Percentiles rank a stretch among this genome's conserved stretches.
Evolutionary conservation across 495 filamentous ascomycete species (phyloP).

Genomic region (Penicillium pulvis): DNA sequence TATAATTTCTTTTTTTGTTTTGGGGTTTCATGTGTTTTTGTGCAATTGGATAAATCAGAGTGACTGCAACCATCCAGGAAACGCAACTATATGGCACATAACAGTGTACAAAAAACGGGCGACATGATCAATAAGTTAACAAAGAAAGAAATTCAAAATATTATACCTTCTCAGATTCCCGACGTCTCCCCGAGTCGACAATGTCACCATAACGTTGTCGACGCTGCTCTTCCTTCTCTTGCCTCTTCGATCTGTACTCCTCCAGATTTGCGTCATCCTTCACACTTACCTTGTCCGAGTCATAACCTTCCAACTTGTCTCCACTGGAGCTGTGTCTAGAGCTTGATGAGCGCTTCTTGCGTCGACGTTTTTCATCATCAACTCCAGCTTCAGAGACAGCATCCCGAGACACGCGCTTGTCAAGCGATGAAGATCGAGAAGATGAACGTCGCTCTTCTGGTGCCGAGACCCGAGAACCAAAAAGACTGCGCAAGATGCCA

Average conservation of each 20-base stretch:
- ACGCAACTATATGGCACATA: slow-evolving; percentile 36
- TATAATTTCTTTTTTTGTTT: slow-evolving; percentile 29
- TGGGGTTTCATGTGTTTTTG: slow-evolving; percentile 20
- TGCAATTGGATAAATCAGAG: slow-evolving; percentile 22
- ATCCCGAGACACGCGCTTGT: slow-evolving; percentile 39
- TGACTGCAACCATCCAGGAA: slow-evolving; percentile 18
- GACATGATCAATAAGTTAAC: slow-evolving; percentile 26
- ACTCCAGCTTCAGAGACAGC: slow-evolving; percentile 41
- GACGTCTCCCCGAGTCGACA: slow-evolving; percentile 35
- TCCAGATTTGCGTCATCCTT: slow-evolving; percentile 38
- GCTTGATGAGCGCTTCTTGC: slow-evolving; percentile 42
- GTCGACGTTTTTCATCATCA: slow-evolving; percentile 44
- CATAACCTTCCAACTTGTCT: slow-evolving; percentile 28
- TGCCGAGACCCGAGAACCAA: slow-evolving; percentile 41
- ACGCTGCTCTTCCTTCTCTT: slow-evolving; percentile 43
- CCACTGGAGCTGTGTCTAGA: slow-evolving; percentile 39
- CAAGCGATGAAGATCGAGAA: slow-evolving; percentile 36
- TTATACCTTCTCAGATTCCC: slow-evolving; percentile 51
- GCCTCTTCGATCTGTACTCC: slow-evolving; percentile 39
- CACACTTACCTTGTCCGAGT: slow-evolving; percentile 26
- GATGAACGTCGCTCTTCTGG: slow-evolving; percentile 23
- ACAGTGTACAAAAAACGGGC: slow-evolving; percentile 26
- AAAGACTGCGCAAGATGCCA: slow-evolving; percentile 41
- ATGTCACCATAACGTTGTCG: slow-evolving; percentile 43
- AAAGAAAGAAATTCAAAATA: slow-evolving; percentile 38